Evolutionary conservation across 2,329 filamentous ascomycete genomes (phyloP), one percentile per base, ranked within the genome.

Genomic region (Neophaeococcomyces aloes): DNA sequence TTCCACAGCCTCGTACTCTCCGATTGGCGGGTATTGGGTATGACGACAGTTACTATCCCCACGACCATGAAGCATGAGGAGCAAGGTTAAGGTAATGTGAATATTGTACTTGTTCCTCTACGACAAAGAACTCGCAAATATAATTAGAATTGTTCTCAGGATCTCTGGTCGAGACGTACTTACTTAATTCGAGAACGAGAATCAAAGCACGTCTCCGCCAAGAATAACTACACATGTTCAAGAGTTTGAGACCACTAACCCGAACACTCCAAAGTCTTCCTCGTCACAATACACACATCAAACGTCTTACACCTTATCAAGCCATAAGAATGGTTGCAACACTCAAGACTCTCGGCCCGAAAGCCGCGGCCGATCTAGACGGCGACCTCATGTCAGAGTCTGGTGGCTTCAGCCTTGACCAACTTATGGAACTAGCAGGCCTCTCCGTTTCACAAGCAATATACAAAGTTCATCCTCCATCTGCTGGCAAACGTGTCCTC

Each of bases 371-470:
- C 0, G 83, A 86, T 37, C 75, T 98, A 14, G 91, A 98, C 61
- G 81, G 85, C 63, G 89, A 98, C 61, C 79, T 98, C 49, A 96
- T 98, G 88, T 84, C 78, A 59, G 76, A 77, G 8, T 78, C 80
- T 1, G 77, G 78, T 30, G 87, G 84, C 7, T 98, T 94, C 66
- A 94, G 86, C 8, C 76, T 98, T 44, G 91, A 96, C 60, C 91
- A 98, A 65, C 71, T 98, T 38, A 96, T 98, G 91, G 91, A 96
- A 61, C 69, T 98, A 6, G 91, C 91, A 33, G 91, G 91, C 0
- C 73, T 98, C 0, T 88, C 87, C 1, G 87, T 96, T 19, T 89
- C 89, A 10, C 87, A 96, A 70, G 87, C 83, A 39, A 86, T 96
- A 5, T 94, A 85, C 64, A 79, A 78, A 45, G 74, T 95, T 2